Base-by-base conservation (phyloP, 1,284 basidiomycete species). In the Limonomyces culmigenus region DNA sequence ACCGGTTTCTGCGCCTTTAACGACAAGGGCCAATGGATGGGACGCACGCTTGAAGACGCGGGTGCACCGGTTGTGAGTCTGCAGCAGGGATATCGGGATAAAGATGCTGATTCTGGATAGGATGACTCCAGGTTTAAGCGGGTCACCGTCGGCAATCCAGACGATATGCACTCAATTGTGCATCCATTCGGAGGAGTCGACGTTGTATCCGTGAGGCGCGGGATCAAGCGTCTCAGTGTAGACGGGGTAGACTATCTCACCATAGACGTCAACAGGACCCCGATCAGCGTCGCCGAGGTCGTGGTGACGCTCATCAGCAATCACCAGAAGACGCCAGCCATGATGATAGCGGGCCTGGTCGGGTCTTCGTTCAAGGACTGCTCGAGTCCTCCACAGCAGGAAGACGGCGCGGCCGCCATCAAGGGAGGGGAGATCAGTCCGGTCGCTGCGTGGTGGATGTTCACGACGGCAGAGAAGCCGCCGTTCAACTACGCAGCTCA, bases 1-100 rank as follows among this genome's bases (percentile, higher is more conserved):
- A 58, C 53, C 15, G 59, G 54, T 1, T 63, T 63, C 37, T 55
- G 52, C 40, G 53, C 55, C 5, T 60, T 59, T 45, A 44, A 49
- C 33, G 42, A 44, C 18, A 42, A 45, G 2, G 54, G 56, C 5
- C 38, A 46, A 19, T 56, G 59, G 54, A 50, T 56, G 41, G 59
- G 52, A 4, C 16, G 29, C 11, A 4, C 33, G 3, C 21, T 29
- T 8, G 3, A 5, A 2, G 6, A 29, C 5, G 23, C 31, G n/a
- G 15, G 17, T 19, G 19, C 14, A 33, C 15, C 4, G 35, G 1
- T 20, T 32, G 8, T 8, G 8, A 6, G 11, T 14, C 15, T 8
- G 15, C 13, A 8, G n/a, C n/a, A n/a, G n/a, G n/a, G 6, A 32
- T 11, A 8, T 8, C 15, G 31, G 6, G 6, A 25, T 25, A n/a